phyloP scores from a whole-genome alignment of 495 filamentous ascomycete genomes.

The Neurospora discreta region DNA sequence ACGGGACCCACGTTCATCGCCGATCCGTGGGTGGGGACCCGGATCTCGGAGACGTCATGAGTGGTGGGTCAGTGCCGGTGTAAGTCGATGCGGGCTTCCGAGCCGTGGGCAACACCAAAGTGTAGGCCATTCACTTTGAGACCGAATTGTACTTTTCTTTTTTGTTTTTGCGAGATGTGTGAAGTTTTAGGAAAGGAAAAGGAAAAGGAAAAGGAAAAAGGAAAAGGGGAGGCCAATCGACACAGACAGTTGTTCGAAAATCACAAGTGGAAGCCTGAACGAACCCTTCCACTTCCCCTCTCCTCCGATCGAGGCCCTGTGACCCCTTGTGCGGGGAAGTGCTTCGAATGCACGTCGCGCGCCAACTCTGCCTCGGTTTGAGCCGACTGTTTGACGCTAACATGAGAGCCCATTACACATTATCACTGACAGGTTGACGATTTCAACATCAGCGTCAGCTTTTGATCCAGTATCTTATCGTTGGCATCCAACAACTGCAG shows the following conservation, averaged over 20 bases:
- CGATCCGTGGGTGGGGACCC: background rate
- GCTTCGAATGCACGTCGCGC: background rate
- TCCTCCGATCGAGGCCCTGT: background rate
- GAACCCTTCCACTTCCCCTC: background rate
- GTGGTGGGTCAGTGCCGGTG: background rate
- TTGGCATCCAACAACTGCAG: background rate
- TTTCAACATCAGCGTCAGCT: background rate
- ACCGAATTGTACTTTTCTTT: background rate
- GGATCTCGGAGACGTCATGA: background rate
- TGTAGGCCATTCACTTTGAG: background rate
- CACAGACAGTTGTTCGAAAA: background rate
- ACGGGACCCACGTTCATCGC: too few relatives aligned
- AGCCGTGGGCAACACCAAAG: background rate
- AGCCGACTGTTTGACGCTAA: too few relatives aligned
- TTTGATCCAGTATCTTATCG: too few relatives aligned
- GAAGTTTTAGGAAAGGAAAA: background rate
- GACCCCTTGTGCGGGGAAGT: background rate
- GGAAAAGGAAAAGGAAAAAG: background rate
- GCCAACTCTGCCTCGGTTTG: background rate
- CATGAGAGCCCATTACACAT: background rate
- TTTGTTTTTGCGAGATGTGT: background rate
- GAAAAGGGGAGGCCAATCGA: background rate
- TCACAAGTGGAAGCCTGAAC: background rate
- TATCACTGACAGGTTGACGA: background rate
- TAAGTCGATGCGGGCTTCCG: background rate